Percentiles rank a stretch among this genome's conserved stretches.
Conservation (phyloP, 2,329 filamentous ascomycete genomes). For the Botrytis fabae region DNA sequence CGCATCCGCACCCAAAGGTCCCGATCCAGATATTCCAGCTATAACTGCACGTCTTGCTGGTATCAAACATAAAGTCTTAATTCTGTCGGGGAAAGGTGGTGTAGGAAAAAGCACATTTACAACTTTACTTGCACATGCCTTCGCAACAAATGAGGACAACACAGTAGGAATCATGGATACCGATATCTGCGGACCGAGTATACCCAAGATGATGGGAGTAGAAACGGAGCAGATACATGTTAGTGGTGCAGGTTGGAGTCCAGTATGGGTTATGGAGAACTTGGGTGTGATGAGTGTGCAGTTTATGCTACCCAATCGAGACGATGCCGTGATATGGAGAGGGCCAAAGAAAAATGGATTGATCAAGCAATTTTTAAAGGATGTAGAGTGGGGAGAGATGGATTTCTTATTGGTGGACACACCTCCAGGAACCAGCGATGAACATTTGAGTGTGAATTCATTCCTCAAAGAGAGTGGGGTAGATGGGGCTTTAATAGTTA, state of each 20-base stretch:
- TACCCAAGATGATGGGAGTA: slow-evolving; percentile 99
- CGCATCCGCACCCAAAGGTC: slow-evolving; percentile 89
- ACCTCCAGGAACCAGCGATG: slow-evolving; percentile 90
- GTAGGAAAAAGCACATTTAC: slow-evolving; percentile 97
- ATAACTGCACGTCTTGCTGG: slow-evolving; percentile 80
- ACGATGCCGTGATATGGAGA: slow-evolving; percentile 96
- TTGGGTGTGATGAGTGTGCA: slow-evolving; percentile 96
- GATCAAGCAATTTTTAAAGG: slow-evolving; percentile 97
- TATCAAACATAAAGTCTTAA: slow-evolving; percentile 86
- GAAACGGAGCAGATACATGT: slow-evolving; percentile 92
- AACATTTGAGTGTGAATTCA: slow-evolving; percentile 91
- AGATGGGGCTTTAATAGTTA: slow-evolving; percentile 89
- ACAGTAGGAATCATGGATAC: slow-evolving; percentile 97
- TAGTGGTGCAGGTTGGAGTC: slow-evolving; percentile 84
- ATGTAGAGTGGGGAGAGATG: slow-evolving; percentile 95
- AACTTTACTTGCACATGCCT: slow-evolving; percentile 82
- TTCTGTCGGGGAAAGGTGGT: slow-evolving; percentile 92
- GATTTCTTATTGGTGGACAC: slow-evolving; percentile 95
- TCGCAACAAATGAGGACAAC: slow-evolving; percentile 75
- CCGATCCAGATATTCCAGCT: slow-evolving; percentile 88
- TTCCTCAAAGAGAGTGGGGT: slow-evolving; percentile 90
- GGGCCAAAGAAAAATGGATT: slow-evolving; percentile 98
- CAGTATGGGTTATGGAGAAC: slow-evolving; percentile 94
- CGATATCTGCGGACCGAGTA: slow-evolving; percentile 93
- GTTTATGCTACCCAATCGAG: slow-evolving; percentile 92